Evolutionary conservation across 2,329 filamentous ascomycete species (phyloP).

Genomic region (Trichoderma atrobrunneum): DNA sequence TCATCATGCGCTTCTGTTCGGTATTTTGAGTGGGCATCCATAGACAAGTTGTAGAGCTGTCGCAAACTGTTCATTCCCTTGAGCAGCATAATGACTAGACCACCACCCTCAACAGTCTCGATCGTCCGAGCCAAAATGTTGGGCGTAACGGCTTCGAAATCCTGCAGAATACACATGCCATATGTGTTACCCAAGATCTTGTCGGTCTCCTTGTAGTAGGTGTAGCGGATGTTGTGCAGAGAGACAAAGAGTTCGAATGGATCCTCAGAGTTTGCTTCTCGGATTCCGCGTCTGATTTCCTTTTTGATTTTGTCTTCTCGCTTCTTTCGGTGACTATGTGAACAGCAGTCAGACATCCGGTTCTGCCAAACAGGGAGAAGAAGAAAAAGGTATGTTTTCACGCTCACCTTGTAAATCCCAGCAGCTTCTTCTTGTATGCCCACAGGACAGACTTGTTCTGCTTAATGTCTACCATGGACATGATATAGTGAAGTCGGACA

Average conservation of each 20-base stretch:
- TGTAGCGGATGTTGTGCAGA: constrained; percentile 95
- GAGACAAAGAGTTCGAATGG: constrained; percentile 97
- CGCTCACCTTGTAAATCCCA: constrained; percentile 76
- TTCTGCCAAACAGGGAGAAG: neutral
- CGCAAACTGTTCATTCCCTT: constrained; percentile 98
- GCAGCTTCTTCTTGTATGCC: constrained; percentile 97
- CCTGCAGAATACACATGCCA: constrained; percentile 96
- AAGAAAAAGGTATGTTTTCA: neutral
- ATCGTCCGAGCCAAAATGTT: constrained; percentile 92
- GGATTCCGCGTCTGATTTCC: constrained; percentile 90
- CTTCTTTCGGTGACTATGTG: constrained; percentile 79
- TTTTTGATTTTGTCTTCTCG: constrained; percentile 97
- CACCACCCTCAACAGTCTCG: constrained; percentile 96
- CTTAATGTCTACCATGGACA: constrained; percentile 85
- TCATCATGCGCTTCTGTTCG: constrained; percentile 94
- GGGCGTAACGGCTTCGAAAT: constrained; percentile 97
- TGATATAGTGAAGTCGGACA: constrained; percentile 87
- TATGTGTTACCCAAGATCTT: constrained; percentile 98
- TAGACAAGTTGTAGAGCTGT: constrained; percentile 92
- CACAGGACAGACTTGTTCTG: constrained; percentile 89
- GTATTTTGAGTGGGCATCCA: constrained; percentile 97
- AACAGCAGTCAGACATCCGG: neutral
- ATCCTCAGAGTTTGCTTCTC: constrained; percentile 89
- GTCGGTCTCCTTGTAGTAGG: constrained; percentile 99
- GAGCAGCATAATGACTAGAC: constrained; percentile 81